A percentile compares a stretch with the other conserved stretches of the same genome.
These are phyloP conservation scores for Halocafeteria seosinensis DNA, from an alignment of 108 stramenopile species.

Conservation along the genomic window DNA sequence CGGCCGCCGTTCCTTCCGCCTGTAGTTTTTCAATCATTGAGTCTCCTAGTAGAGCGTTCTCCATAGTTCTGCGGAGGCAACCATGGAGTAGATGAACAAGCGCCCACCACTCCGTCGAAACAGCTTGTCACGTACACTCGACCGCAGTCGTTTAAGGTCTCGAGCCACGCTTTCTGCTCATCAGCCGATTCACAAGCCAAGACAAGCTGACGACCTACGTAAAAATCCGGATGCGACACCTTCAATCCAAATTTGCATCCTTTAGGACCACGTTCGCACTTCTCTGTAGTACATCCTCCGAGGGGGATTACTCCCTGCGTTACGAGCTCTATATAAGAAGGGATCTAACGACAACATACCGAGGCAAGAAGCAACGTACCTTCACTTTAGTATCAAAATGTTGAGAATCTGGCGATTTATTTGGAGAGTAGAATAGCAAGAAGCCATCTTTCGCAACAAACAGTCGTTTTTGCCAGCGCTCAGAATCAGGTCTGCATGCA, in stretches of 20 bases:
- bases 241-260: neutral
- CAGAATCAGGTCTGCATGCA: neutral
- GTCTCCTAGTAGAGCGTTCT: neutral
- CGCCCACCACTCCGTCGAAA: no score
- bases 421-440: neutral
- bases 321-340: neutral
- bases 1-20: neutral
- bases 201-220: neutral
- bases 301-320: neutral
- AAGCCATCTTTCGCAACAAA: constrained; percentile 3
- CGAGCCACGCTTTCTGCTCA: neutral
- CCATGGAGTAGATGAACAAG: no score
- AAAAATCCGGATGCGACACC: neutral
- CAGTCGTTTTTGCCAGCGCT: neutral
- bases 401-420: neutral
- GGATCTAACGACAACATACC: no score
- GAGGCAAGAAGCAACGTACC: no score
- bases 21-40: neutral
- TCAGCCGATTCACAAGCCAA: neutral
- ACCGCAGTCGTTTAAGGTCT: neutral
- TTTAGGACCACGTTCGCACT: neutral
- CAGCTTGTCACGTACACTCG: neutral
- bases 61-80: constrained; percentile 1
- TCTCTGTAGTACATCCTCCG: neutral
- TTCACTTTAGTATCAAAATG: neutral